Percentiles rank a stretch among this genome's conserved stretches.
These are phyloP conservation scores for Populus hybrid DNA, from an alignment of 441 rosid species.

Conservation along the genomic window DNA sequence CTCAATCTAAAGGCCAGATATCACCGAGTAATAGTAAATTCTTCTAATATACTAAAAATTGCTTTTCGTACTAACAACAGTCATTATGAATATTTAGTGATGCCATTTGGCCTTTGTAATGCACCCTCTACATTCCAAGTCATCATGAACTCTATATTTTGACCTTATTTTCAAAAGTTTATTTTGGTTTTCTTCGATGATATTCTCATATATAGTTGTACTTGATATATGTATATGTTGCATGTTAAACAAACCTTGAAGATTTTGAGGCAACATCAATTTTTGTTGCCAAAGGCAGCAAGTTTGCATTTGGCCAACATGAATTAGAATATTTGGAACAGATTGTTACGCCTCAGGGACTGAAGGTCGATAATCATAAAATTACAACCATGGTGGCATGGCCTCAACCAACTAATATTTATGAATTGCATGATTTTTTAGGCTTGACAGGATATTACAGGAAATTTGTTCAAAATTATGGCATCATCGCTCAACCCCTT, in stretches of 20 bases:
- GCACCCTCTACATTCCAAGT: neutral
- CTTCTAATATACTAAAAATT: neutral
- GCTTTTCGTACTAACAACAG: neutral
- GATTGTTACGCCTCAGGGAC: neutral
- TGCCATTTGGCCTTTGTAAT: neutral
- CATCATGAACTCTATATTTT: neutral
- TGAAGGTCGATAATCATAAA: neutral
- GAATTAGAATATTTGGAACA: neutral
- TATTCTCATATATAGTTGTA: no score
- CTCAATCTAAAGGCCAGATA: neutral
- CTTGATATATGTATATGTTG: neutral
- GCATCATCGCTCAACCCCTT: no score
- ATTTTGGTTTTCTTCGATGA: neutral
- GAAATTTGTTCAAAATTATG: no score
- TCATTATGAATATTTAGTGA: neutral
- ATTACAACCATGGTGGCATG: no score
- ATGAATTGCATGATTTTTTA: no score
- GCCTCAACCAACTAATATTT: no score
- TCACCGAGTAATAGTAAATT: neutral
- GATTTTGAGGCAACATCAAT: neutral
- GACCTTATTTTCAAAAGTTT: neutral
- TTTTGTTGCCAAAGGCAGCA: neutral
- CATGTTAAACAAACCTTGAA: neutral
- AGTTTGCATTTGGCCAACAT: neutral
- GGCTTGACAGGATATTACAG: no score